Percentiles rank a stretch among this genome's conserved stretches.
Evolutionary conservation across 305 asterid genomes (phyloP).

Genomic region (Withania somnifera): DNA sequence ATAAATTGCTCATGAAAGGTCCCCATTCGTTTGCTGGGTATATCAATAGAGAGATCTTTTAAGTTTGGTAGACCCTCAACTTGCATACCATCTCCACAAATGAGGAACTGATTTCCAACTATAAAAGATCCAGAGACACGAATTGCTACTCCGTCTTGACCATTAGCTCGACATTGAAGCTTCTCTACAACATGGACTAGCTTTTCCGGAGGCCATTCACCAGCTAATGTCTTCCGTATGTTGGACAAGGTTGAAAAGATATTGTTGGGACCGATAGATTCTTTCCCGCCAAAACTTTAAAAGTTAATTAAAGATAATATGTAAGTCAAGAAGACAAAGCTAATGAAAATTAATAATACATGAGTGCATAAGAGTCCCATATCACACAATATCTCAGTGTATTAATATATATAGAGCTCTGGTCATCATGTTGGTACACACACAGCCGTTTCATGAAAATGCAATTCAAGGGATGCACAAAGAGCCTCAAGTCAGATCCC

Average conservation of each 20-base stretch:
- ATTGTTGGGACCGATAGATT: conserved; percentile 43
- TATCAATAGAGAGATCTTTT: conserved; percentile 63
- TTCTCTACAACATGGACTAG: conserved; percentile 94
- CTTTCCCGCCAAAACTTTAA: conserved; percentile 74
- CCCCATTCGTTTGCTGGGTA: conserved; percentile 74
- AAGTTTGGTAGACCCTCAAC: conserved; percentile 81
- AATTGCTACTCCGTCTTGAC: conserved; percentile 59
- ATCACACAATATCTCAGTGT: not conserved
- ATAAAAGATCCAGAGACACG: conserved; percentile 82
- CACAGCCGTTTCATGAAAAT: not conserved
- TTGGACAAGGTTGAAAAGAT: conserved; percentile 45
- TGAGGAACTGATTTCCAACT: conserved; percentile 87
- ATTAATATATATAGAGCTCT: not conserved
- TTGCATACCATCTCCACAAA: conserved; percentile 89
- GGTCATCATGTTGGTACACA: not conserved
- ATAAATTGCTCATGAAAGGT: conserved; percentile 79
- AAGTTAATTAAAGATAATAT: conserved; percentile 7
- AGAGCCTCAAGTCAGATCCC: not conserved
- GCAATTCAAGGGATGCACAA: not conserved
- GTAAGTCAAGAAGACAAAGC: not conserved
- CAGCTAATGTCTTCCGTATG: conserved; percentile 70
- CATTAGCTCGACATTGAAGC: conserved; percentile 75
- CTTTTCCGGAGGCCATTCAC: conserved; percentile 90
- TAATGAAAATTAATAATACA: not conserved
- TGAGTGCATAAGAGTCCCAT: not conserved